Evolutionary conservation across 768 basidiomycete species (phyloP).

Genomic region (Candolleomyces aberdarensis): DNA sequence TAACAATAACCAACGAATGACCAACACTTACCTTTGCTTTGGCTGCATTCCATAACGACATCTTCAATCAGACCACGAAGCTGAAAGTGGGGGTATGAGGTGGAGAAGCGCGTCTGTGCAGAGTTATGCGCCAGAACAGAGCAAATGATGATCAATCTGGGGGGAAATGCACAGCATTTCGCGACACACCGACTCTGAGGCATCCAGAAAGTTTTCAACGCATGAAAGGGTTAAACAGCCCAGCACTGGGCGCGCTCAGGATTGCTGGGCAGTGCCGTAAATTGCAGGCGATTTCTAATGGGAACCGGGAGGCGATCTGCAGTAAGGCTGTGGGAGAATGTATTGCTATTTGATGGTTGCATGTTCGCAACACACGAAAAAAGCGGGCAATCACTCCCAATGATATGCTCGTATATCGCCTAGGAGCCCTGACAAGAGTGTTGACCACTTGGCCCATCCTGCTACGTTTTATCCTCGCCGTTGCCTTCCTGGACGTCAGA

Average conservation of each 20-base stretch:
- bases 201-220: no score
- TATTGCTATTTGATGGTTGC: conserved; percentile 8
- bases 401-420: neutral
- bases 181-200: no score
- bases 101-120: neutral
- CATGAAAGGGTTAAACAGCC: no score
- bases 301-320: no score
- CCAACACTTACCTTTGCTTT: conserved; percentile 29
- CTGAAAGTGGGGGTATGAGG: neutral
- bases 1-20: neutral
- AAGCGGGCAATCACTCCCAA: conserved; percentile 1
- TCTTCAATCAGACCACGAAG: neutral
- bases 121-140: neutral
- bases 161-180: neutral
- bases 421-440: conserved; percentile 1
- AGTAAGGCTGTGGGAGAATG: conserved; percentile 7
- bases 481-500: neutral
- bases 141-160: neutral
- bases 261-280: no score
- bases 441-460: neutral
- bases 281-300: neutral
- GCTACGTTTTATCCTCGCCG: neutral
- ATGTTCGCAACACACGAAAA: conserved; percentile 6
- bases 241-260: no score
- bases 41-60: conserved; percentile 23